Conservation (phyloP, 768 basidiomycete species). For the Boletus rufocinnamomeus region DNA sequence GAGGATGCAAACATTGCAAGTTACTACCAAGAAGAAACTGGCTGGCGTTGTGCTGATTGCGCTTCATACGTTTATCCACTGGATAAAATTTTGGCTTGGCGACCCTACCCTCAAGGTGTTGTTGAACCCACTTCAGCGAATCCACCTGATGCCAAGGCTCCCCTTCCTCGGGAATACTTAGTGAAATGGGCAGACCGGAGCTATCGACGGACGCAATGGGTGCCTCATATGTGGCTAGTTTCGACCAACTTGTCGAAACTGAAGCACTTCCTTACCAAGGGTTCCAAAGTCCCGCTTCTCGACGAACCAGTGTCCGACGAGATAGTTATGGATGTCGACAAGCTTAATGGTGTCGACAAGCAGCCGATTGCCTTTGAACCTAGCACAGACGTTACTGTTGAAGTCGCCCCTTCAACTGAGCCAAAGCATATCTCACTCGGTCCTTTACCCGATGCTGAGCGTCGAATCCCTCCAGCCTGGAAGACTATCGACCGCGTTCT, state of each 20-base stretch:
- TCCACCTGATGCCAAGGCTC: constrained; percentile 52
- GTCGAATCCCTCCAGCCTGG: constrained; percentile 77
- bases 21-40: constrained; percentile 55
- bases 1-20: constrained; percentile 50
- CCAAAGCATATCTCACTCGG: constrained; percentile 31
- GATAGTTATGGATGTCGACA: constrained; percentile 31
- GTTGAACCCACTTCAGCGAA: constrained; percentile 50
- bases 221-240: constrained; percentile 89
- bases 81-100: constrained; percentile 92
- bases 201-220: constrained; percentile 83
- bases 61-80: constrained; percentile 64
- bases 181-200: constrained; percentile 86
- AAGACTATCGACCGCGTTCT: constrained; percentile 90
- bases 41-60: constrained; percentile 81
- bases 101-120: constrained; percentile 71
- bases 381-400: constrained; percentile 38
- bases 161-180: constrained; percentile 87
- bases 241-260: constrained; percentile 66
- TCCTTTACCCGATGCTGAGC: constrained; percentile 69
- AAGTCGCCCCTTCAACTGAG: constrained; percentile 33
- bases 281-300: constrained; percentile 69
- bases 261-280: constrained; percentile 72
- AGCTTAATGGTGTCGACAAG: constrained; percentile 21
- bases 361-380: constrained; percentile 43
- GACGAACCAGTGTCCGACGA: constrained; percentile 42